Conservation (phyloP, 1,284 basidiomycete genomes). For the Ceratobasidium theobromae region DNA sequence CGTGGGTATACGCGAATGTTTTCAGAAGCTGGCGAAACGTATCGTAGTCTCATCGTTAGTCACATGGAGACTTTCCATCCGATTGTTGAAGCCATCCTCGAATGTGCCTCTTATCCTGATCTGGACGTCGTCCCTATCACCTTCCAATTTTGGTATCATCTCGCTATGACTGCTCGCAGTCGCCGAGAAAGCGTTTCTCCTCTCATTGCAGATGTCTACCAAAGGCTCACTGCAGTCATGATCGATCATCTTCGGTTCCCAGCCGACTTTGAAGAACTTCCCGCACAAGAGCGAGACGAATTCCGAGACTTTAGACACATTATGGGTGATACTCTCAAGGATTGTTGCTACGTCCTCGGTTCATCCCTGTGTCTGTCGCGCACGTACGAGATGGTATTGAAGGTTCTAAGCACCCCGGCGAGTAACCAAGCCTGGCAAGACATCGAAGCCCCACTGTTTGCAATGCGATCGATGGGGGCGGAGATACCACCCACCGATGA, state of each 20-base stretch:
- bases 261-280: slow-evolving; percentile 61
- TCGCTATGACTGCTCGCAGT: slow-evolving; percentile 60
- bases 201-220: slow-evolving; percentile 79
- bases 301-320: slow-evolving; percentile 96
- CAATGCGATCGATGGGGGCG: slow-evolving; percentile 97
- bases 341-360: slow-evolving; percentile 95
- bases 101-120: slow-evolving; percentile 90
- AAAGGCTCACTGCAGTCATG: slow-evolving; percentile 80
- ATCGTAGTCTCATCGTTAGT: slow-evolving; percentile 84
- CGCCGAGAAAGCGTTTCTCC: slow-evolving; percentile 69
- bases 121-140: slow-evolving; percentile 98
- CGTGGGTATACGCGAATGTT: slow-evolving; percentile 90
- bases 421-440: slow-evolving; percentile 75
- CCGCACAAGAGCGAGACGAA: slow-evolving; percentile 86
- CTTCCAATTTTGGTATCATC: slow-evolving; percentile 97
- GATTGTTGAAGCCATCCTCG: slow-evolving; percentile 91
- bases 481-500: slow-evolving; percentile 86
- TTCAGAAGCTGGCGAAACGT: slow-evolving; percentile 94
- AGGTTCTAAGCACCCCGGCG: slow-evolving; percentile 60
- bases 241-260: slow-evolving; percentile 95
- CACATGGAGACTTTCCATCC: slow-evolving; percentile 91
- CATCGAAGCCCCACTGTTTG: slow-evolving; percentile 96
- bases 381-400: slow-evolving; percentile 79
- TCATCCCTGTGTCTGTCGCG: slow-evolving; percentile 81
- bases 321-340: slow-evolving; percentile 99